Conservation (phyloP, 2,329 filamentous ascomycete species). For the Aplosporella prunicola region DNA sequence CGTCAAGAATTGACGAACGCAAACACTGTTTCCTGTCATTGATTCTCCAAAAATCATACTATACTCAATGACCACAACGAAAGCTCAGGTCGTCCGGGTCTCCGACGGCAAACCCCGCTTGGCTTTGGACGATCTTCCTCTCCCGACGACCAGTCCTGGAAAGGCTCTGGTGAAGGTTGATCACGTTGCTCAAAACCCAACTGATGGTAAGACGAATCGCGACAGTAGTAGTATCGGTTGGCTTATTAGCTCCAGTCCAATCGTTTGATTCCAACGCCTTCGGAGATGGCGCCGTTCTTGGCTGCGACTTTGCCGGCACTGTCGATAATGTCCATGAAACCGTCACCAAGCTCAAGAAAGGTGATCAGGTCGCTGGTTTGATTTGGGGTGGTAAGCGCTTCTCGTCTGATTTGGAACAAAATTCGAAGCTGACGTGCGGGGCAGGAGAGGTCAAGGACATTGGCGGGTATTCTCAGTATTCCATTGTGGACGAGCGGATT, state of each 20-base stretch:
- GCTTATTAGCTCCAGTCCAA: conserved; percentile 12
- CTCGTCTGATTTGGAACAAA: not conserved
- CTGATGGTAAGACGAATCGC: conserved; percentile 13
- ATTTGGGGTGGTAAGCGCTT: conserved; percentile 27
- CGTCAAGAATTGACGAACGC: too few relatives aligned
- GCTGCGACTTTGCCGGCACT: conserved; percentile 30
- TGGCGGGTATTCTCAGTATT: conserved; percentile 33
- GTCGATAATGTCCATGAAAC: conserved; percentile 25
- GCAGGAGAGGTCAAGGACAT: conserved; percentile 22
- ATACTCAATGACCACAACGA: not conserved
- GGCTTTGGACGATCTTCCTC: not conserved
- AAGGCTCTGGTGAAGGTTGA: conserved; percentile 14
- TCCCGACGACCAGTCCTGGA: not conserved
- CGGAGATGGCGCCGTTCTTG: conserved; percentile 29
- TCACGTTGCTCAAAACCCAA: conserved; percentile 17
- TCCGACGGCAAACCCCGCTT: not conserved
- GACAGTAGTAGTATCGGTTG: not conserved
- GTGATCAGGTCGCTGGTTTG: conserved; percentile 22
- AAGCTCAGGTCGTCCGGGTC: not conserved
- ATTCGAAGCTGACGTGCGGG: not conserved
- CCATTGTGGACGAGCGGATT: conserved; percentile 33
- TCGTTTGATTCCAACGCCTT: conserved; percentile 24
- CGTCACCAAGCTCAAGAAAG: conserved; percentile 19
- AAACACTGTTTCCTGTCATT: too few relatives aligned
- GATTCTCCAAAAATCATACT: too few relatives aligned